These are phyloP conservation scores for Pleurotus sapidus DNA, from an alignment of 768 basidiomycete genomes.

Conservation along the genomic window DNA sequence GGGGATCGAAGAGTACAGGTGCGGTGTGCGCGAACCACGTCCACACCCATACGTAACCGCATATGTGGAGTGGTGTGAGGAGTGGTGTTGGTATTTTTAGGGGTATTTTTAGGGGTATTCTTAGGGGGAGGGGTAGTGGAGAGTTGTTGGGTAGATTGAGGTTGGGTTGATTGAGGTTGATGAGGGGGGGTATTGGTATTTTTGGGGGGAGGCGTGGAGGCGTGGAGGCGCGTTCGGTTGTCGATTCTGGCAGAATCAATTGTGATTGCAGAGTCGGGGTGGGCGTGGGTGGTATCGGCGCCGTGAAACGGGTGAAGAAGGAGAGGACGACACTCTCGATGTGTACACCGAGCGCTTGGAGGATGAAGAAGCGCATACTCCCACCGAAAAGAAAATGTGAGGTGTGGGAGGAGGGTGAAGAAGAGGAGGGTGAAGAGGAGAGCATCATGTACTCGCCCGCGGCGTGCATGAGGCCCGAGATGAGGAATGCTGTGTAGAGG, in stretches of 20 bases:
- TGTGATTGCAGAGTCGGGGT: too few species aligned
- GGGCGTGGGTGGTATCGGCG: constrained; percentile 10
- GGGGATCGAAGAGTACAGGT: not conserved
- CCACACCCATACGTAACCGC: not conserved
- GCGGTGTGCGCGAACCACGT: not conserved
- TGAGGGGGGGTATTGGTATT: too few species aligned
- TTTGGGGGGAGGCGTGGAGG: too few species aligned
- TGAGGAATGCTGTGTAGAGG: constrained; percentile 26
- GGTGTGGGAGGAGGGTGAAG: not conserved
- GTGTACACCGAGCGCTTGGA: constrained; percentile 25
- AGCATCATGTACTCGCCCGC: constrained; percentile 20
- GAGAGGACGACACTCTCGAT: constrained; percentile 21
- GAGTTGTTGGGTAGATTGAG: too few species aligned
- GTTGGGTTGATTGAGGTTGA: too few species aligned
- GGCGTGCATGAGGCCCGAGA: constrained; percentile 27
- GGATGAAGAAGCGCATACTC: constrained; percentile 21
- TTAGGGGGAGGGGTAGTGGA: too few species aligned
- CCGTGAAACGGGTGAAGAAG: constrained; percentile 23
- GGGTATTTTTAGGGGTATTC: too few species aligned
- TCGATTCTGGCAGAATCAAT: too few species aligned
- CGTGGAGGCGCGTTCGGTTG: too few species aligned
- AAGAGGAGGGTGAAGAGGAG: too few species aligned
- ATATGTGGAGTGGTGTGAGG: not conserved
- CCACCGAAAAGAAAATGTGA: constrained; percentile 1
- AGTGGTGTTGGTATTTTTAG: too few species aligned